phyloP scores from a whole-genome alignment of 495 filamentous ascomycete species.

The Penicillium coffeae region DNA sequence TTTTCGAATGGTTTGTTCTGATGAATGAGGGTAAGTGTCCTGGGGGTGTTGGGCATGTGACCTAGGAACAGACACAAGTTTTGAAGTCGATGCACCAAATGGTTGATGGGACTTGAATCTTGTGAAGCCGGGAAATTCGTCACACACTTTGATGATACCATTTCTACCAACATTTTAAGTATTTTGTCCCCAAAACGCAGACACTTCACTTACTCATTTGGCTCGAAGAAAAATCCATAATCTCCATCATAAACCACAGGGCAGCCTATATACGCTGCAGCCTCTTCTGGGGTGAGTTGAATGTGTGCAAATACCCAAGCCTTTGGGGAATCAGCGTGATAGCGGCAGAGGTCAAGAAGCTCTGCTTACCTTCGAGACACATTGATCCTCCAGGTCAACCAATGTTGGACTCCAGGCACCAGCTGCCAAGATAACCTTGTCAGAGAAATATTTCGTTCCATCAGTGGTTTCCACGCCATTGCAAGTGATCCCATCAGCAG shows the following conservation, averaged over 20 bases:
- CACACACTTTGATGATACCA: conserved; percentile 49
- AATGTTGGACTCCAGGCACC: conserved; percentile 37
- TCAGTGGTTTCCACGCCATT: conserved; percentile 31
- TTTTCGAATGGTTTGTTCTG: conserved; percentile 34
- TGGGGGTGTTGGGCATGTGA: conserved; percentile 17
- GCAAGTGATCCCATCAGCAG: conserved; percentile 12
- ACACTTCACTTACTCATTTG: conserved; percentile 32
- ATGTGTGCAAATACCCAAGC: conserved; percentile 50
- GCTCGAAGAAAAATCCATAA: conserved; percentile 54
- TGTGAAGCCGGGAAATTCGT: conserved; percentile 45
- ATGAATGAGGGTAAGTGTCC: conserved; percentile 35
- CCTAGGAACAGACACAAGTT: conserved; percentile 17
- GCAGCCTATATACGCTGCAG: conserved; percentile 38
- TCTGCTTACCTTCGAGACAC: conserved; percentile 28
- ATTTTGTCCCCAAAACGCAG: neutral
- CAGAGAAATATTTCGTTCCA: conserved; percentile 29
- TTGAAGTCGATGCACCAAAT: conserved; percentile 36
- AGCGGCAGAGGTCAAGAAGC: neutral
- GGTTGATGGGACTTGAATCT: conserved; percentile 17
- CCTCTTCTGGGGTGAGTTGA: conserved; percentile 38
- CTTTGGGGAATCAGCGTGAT: neutral
- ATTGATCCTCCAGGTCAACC: conserved; percentile 38
- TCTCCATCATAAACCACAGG: conserved; percentile 50
- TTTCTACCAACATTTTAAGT: conserved; percentile 11
- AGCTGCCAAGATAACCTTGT: conserved; percentile 34